These are phyloP conservation scores for Mucor irregularis DNA, from an alignment of 371 early-diverging fungal species.

Conservation along the genomic window DNA sequence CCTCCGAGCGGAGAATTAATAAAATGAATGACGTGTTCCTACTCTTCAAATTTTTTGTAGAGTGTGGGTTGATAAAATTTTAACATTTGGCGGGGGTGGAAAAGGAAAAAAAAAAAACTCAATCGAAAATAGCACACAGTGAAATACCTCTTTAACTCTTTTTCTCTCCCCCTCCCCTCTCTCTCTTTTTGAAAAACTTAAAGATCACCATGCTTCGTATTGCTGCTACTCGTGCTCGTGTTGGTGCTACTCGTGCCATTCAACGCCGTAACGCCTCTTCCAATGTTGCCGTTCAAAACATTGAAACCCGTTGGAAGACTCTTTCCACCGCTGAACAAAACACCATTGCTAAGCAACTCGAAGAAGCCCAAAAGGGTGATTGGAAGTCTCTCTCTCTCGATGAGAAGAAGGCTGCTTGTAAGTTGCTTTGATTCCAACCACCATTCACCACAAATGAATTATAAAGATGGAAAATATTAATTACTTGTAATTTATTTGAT, in stretches of 20 bases:
- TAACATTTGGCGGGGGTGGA: background rate
- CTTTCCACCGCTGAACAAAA: conserved; percentile 85
- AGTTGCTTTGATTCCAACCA: conserved; percentile 27
- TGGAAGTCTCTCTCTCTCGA: conserved; percentile 91
- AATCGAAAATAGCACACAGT: background rate
- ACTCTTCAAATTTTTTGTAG: background rate
- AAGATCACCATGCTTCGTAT: conserved; percentile 36
- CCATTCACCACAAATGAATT: background rate
- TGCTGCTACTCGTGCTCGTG: conserved; percentile 42
- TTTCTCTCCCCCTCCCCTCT: conserved; percentile 16
- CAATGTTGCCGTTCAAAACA: conserved; percentile 66
- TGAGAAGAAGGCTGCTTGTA: conserved; percentile 93
- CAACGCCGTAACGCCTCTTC: conserved; percentile 52
- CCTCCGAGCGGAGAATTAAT: no score
- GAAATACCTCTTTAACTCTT: conserved; percentile 7
- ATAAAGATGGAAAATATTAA: background rate
- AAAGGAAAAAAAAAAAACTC: background rate
- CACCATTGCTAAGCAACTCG: conserved; percentile 78
- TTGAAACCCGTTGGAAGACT: conserved; percentile 83
- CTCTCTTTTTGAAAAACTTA: conserved; percentile 21
- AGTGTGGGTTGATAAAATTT: background rate
- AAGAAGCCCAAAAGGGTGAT: conserved; percentile 88
- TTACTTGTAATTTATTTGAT: background rate
- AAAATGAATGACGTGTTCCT: background rate
- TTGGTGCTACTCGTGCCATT: conserved; percentile 34